Conservation (phyloP, 371 early-diverging fungal species). For the Mucor piriformis region DNA sequence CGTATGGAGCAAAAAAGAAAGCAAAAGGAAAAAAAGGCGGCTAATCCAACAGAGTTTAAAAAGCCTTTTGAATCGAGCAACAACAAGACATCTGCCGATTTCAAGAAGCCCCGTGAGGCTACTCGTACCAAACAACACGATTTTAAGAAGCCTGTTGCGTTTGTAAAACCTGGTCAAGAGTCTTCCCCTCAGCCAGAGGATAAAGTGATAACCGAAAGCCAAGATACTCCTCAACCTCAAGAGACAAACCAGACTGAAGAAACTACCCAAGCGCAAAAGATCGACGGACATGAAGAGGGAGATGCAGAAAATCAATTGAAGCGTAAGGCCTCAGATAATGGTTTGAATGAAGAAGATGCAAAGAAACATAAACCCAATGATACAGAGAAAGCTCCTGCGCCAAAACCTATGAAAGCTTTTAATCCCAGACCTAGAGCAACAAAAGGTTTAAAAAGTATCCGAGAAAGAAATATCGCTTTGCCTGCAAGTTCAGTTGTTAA, state of each 20-base stretch:
- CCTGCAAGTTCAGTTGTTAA: too few relatives aligned
- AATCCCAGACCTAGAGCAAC: slow-evolving; percentile 6
- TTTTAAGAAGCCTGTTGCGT: neutral
- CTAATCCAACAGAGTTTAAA: neutral
- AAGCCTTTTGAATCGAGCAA: neutral
- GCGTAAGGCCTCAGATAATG: slow-evolving; percentile 15
- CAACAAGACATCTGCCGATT: too few relatives aligned
- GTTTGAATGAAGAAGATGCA: neutral
- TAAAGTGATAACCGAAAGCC: neutral
- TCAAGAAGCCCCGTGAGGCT: neutral
- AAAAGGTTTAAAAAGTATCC: neutral
- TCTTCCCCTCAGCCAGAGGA: neutral
- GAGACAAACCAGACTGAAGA: too few relatives aligned
- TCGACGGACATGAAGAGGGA: too few relatives aligned
- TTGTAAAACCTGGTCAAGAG: neutral
- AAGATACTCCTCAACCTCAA: neutral
- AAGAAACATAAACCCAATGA: slow-evolving; percentile 8
- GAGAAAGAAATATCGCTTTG: neutral
- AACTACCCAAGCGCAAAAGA: too few relatives aligned
- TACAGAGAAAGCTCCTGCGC: neutral
- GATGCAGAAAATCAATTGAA: too few relatives aligned
- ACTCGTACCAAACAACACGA: neutral
- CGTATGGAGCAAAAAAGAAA: slow-evolving; percentile 27
- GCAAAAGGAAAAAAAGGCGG: slow-evolving; percentile 3
- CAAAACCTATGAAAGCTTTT: slow-evolving; percentile 1